A percentile compares a stretch with the other conserved stretches of the same genome.
These are phyloP conservation scores for Naganishia albida DNA, from an alignment of 1,284 basidiomycete species.

Conservation along the genomic window DNA sequence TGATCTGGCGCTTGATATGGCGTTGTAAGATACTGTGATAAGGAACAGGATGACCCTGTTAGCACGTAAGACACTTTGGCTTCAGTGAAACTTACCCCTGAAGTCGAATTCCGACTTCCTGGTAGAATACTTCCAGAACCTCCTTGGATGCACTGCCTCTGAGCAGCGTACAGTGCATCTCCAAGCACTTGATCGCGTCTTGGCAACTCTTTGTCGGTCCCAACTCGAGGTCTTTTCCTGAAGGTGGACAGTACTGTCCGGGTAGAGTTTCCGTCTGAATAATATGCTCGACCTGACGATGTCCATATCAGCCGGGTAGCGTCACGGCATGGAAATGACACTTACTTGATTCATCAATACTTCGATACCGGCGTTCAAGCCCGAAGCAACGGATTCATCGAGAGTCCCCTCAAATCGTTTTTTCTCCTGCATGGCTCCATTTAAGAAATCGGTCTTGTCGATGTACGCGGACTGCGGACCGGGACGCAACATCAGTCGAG, in stretches of 20 bases:
- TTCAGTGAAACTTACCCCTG: constrained; percentile 65
- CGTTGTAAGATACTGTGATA: constrained; percentile 82
- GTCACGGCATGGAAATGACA: too few relatives aligned
- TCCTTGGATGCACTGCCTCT: constrained; percentile 93
- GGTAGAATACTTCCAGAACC: constrained; percentile 94
- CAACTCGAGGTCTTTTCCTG: constrained; percentile 71
- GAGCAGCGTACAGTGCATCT: constrained; percentile 84
- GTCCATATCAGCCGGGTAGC: too few relatives aligned
- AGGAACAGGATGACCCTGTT: not conserved
- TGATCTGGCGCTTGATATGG: constrained; percentile 94
- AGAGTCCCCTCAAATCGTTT: constrained; percentile 88
- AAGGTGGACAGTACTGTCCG: constrained; percentile 84
- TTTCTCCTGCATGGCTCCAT: constrained; percentile 90
- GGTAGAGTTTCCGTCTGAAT: constrained; percentile 79
- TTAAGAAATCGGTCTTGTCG: constrained; percentile 89
- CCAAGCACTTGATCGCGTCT: constrained; percentile 81
- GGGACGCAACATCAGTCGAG: constrained; percentile 10
- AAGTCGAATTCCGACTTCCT: constrained; percentile 90
- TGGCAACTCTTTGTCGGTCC: constrained; percentile 81
- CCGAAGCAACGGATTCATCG: constrained; percentile 89
- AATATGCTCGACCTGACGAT: constrained; percentile 82
- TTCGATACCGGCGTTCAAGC: constrained; percentile 91
- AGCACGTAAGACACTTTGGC: not conserved
- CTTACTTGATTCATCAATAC: constrained; percentile 89
- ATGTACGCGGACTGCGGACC: constrained; percentile 70